Base-by-base conservation (phyloP, 129 eudicot species). In the Arctium minus region DNA sequence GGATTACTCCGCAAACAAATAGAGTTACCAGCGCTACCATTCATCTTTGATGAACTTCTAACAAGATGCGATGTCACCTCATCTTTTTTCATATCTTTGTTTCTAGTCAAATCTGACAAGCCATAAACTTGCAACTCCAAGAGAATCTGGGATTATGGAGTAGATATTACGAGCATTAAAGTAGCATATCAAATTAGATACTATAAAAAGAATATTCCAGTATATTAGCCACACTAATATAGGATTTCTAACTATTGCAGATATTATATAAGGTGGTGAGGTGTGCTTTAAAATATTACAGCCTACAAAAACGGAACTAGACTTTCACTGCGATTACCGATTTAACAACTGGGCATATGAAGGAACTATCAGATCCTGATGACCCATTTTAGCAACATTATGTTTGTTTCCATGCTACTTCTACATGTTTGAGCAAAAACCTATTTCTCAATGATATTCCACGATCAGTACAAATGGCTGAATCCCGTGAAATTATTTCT, bases 71-170 rank as follows among this genome's bases (percentile, higher is more conserved):
- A 87, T 65, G 69, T 71, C 67, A 69, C 30, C 48, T 87, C 97
- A 72, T 95, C 97, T 71, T 89, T 93, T 87, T 88, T 95, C 73
- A 77, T 78, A 60, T 90, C 95, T 84, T 81, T 94, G 82, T 79
- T 89, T 79, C 88, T 91, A 82, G 33, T 71, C 64, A 82, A 86
- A 86, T 96, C 98, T 76, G 97, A 91, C 86, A 96, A 85, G 27
- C 99, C 98, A 83, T 93, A 96, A 81, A 96, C 97, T 89, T 96
- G 99, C 94, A 96, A 82, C 90, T 93, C 98, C 86, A 96, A 79
- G 44, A 96, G 84, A 80, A 96, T 84, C 99, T 96, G 92, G 80
- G 72, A 13, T 72, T 64, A 79, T 72, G n/a, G 73, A 22, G 29
- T 6, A 77, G 75, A 36, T 81, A 39, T 70, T n/a, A 80, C 74